Evolutionary conservation across 1,284 basidiomycete species (phyloP).

Genomic region (Malassezia dermatis): DNA sequence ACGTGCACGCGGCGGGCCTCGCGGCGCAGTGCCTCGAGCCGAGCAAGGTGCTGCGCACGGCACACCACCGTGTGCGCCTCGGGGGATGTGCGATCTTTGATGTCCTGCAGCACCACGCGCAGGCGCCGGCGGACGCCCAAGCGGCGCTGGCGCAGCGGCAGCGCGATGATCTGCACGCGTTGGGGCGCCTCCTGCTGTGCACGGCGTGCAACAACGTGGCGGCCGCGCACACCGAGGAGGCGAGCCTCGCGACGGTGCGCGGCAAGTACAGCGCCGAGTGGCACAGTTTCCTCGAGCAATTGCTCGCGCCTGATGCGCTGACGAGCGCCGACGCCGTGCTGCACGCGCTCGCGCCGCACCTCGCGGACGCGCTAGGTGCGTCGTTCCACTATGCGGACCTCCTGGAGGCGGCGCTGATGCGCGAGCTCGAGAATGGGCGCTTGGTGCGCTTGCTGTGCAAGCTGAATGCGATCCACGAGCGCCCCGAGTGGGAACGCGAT

Average conservation of each 20-base stretch:
- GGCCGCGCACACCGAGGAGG: slow-evolving; percentile 59
- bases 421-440: slow-evolving; percentile 91
- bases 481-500: slow-evolving; percentile 84
- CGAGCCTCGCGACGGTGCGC: slow-evolving; percentile 66
- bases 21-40: slow-evolving; percentile 75
- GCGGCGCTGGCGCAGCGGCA: slow-evolving; percentile 39
- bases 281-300: slow-evolving; percentile 66
- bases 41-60: slow-evolving; percentile 74
- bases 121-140: slow-evolving; percentile 19
- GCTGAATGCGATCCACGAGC: slow-evolving; percentile 95
- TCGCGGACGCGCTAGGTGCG: slow-evolving; percentile 74
- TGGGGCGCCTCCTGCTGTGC: slow-evolving; percentile 75
- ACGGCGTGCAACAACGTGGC: slow-evolving; percentile 62
- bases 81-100: slow-evolving; percentile 42
- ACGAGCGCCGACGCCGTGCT: slow-evolving; percentile 49
- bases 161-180: slow-evolving; percentile 77
- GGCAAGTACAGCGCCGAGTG: slow-evolving; percentile 70
- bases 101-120: slow-evolving; percentile 35
- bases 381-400: slow-evolving; percentile 66
- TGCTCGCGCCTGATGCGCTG: slow-evolving; percentile 53
- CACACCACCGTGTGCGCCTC: slow-evolving; percentile 23
- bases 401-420: slow-evolving; percentile 71
- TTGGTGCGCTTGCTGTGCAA: slow-evolving; percentile 85
- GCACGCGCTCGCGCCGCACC: slow-evolving; percentile 56
- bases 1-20: slow-evolving; percentile 69